Evolutionary conservation across 768 basidiomycete genomes (phyloP).

Genomic region (Strobilomyces echinocephalus): DNA sequence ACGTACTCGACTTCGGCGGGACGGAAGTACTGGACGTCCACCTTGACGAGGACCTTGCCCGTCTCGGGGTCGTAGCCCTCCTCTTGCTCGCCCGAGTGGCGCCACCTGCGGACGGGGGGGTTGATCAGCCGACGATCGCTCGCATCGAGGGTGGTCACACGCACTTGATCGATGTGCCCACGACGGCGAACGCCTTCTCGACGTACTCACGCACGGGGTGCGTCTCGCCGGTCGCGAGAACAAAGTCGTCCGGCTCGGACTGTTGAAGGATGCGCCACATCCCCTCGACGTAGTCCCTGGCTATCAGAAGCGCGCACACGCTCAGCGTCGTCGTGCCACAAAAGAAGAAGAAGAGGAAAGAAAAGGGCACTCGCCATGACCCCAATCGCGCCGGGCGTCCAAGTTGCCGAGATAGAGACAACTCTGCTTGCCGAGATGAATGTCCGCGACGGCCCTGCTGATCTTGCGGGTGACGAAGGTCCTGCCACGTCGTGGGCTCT

Average conservation of each 20-base stretch:
- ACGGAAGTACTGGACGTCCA: constrained; percentile 90
- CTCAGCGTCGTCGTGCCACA: constrained; percentile 1
- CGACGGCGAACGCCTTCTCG: constrained; percentile 72
- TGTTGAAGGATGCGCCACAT: constrained; percentile 99
- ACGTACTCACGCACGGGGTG: constrained; percentile 93
- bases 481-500: constrained; percentile 89
- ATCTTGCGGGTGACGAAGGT: constrained; percentile 98
- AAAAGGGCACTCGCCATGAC: constrained; percentile 62
- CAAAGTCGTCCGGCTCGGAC: constrained; percentile 76
- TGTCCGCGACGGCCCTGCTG: constrained; percentile 87
- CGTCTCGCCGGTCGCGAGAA: constrained; percentile 94
- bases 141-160: constrained; percentile 13
- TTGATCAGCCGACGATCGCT: constrained; percentile 1
- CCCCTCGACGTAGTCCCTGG: constrained; percentile 90
- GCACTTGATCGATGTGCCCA: constrained; percentile 65
- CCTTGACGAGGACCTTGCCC: constrained; percentile 69
- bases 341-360: too few relatives aligned
- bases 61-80: constrained; percentile 69
- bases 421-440: constrained; percentile 79
- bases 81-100: constrained; percentile 70
- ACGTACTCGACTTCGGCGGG: constrained; percentile 92
- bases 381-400: constrained; percentile 96
- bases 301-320: constrained; percentile 32
- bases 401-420: constrained; percentile 93
- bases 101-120: constrained; percentile 53